phyloP scores from a whole-genome alignment of 495 filamentous ascomycete genomes.

The Podospora conica region DNA sequence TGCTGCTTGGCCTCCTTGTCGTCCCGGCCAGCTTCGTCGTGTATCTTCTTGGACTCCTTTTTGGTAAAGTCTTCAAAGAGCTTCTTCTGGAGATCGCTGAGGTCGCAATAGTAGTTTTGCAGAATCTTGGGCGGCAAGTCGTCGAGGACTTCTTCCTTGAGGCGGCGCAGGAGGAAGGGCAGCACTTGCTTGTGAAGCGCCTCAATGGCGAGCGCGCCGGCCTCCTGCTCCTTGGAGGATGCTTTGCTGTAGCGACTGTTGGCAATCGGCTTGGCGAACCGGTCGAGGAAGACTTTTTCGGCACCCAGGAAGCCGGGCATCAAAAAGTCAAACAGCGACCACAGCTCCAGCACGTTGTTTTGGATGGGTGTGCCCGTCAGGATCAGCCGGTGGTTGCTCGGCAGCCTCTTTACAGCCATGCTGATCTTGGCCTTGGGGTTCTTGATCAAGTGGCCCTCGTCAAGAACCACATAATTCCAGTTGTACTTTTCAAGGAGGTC shows the following conservation, averaged over 20 bases:
- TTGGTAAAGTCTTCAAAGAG: constrained; percentile 95
- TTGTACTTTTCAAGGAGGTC: constrained; percentile 74
- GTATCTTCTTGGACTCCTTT: constrained; percentile 79
- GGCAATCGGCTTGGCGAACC: constrained; percentile 95
- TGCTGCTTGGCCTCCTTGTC: constrained; percentile 94
- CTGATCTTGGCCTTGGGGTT: constrained; percentile 94
- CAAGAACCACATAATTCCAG: constrained; percentile 97
- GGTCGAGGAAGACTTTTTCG: constrained; percentile 95
- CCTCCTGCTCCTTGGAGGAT: constrained; percentile 97
- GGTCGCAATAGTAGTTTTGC: constrained; percentile 99
- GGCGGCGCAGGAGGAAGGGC: constrained; percentile 89
- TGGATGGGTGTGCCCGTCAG: constrained; percentile 97
- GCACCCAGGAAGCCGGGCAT: constrained; percentile 99
- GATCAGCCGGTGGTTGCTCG: constrained; percentile 90
- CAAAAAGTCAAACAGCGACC: constrained; percentile 96
- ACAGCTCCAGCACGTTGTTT: constrained; percentile 93
- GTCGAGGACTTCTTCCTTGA: constrained; percentile 96
- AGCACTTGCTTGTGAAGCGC: constrained; percentile 96
- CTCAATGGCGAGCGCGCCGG: constrained; percentile 91
- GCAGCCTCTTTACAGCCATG: constrained; percentile 77
- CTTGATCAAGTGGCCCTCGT: constrained; percentile 98
- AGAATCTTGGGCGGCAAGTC: constrained; percentile 97
- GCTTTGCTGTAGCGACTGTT: constrained; percentile 92
- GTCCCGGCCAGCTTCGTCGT: constrained; percentile 65
- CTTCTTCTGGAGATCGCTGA: constrained; percentile 88